Base-by-base conservation (phyloP, 345 rosid genomes). In the Sapria himalayana region DNA sequence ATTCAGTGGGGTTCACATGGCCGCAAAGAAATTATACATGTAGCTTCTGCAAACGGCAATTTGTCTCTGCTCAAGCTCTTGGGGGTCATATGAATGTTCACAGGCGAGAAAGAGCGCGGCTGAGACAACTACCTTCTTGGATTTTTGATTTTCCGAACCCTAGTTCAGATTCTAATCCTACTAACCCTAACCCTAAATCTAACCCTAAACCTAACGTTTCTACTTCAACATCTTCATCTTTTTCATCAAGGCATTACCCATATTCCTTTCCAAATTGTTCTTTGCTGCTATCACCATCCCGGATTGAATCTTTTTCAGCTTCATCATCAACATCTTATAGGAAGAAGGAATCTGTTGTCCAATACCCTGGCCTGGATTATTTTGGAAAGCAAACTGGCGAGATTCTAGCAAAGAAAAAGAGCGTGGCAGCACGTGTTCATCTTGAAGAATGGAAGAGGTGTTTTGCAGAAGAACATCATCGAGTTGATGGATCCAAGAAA, bases 21-120 rank as follows among this genome's bases (percentile, higher is more conserved):
- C 68, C 75, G 43, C 66, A 70, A 22, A 65, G 65, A 33, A 69
- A 68, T 53, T 73, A 70, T 52, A 39, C 54, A 29, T 73, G 81
- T 45, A 70, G 51, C 59, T 73, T 70, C 48, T 73, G 81, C 45
- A 59, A 56, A 48, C 54, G 76, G 52, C 66, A 61, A 17, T 73
- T 73, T 48, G 67, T 44, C 55, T 66, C 81, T 19, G 81, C 81
- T 56, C 81, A 73, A 64, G 81, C 81, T 29, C 72, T 74, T 37
- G 82, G 82, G 14, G 82, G 82, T n/a, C 82, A 74, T 44, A 74
- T 70, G 82, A 74, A 73, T 43, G 74, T 73, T n/a, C 81, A 74
- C 39, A 67, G 81, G 36, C 67, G 72, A 67, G 81, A 74, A 55
- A 67, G 74, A 50, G 77, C 81, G 37, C 66, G 58, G 61, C 38